Evolutionary conservation across 768 basidiomycete genomes (phyloP), one percentile per base, ranked within the genome.

Genomic region (Cyclocybe cylindracea): DNA sequence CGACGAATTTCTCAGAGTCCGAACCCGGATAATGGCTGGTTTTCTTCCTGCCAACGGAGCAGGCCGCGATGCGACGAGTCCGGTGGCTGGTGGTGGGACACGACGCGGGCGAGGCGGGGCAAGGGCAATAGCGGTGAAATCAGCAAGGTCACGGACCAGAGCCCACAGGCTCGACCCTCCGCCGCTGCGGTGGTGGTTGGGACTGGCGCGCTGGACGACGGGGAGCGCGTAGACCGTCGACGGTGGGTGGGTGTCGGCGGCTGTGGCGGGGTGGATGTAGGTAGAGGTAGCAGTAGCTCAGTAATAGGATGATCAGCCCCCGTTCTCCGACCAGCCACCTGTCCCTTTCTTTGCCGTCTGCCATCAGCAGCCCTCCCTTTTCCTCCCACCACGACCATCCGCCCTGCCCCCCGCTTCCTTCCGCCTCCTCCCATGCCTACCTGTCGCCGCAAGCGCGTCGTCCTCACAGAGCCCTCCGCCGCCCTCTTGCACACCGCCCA

Each of bases 371-470:
- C 67, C 61, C 55, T 68, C 63, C 64, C 70, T 73, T 73, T 69
- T 69, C 68, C 70, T 70, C 70, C 73, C 69, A 70, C 70, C 70
- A 63, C 66, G 64, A 56, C 66, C 70, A 67, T 66, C 68, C 63
- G 61, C 66, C 62, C 65, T 69, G 68, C 67, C 66, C 64, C 67
- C 62, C 65, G 57, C 63, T 61, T 38, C 44, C 58, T 57, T 47
- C 58, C 57, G 46, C 56, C 61, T 48, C 61, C 61, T 52, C 45
- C 45, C 57, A 92, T 92, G 90, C 90, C 90, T 61, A 90, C 89
- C 64, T 92, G 89, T 74, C 85, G 90, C 62, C 87, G 90, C 77
- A 92, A 92, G 72, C 84, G 89, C 78, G 90, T 92, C 60, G 83
- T 92, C 65, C 89, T 92, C 79, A 90, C 85, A 60, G 85, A 91